Evolutionary conservation across 306 rosid species (phyloP).

Genomic region (Pyrus communis): DNA sequence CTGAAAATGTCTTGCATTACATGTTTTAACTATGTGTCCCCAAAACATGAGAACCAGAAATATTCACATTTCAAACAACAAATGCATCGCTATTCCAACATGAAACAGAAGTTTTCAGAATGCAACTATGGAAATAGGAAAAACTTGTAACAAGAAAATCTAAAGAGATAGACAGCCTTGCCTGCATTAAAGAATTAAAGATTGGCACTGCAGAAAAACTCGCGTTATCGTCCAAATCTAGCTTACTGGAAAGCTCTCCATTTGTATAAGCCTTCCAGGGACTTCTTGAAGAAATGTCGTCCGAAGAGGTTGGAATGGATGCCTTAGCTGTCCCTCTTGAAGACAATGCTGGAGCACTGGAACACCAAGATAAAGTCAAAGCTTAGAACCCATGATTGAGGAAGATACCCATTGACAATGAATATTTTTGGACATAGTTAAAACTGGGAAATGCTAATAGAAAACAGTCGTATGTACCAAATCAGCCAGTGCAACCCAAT

Average conservation of each 20-base stretch:
- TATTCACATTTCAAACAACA: background rate
- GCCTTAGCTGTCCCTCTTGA: slow-evolving; percentile 75
- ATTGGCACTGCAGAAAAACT: slow-evolving; percentile 89
- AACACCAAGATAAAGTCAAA: slow-evolving; percentile 19
- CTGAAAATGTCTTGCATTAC: background rate
- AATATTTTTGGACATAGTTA: background rate
- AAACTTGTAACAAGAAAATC: background rate
- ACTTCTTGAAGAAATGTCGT: slow-evolving; percentile 65
- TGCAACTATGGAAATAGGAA: background rate
- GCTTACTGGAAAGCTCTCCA: slow-evolving; percentile 67
- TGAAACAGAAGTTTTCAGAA: background rate
- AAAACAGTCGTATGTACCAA: background rate
- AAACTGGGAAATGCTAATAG: background rate
- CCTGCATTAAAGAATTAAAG: slow-evolving; percentile 91
- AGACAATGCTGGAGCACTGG: slow-evolving; percentile 93
- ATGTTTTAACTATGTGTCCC: background rate
- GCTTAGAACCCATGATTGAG: slow-evolving; percentile 9
- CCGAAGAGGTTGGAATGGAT: slow-evolving; percentile 44
- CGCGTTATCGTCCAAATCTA: slow-evolving; percentile 71
- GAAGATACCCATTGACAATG: background rate
- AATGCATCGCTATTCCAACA: background rate
- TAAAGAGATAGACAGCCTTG: slow-evolving; percentile 22
- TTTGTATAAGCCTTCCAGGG: slow-evolving; percentile 78
- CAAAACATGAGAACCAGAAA: background rate
- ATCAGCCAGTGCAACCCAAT: background rate